Evolutionary conservation across 768 basidiomycete species (phyloP), one percentile per base, ranked within the genome.

Genomic region (Rhodotorula babjevae): DNA sequence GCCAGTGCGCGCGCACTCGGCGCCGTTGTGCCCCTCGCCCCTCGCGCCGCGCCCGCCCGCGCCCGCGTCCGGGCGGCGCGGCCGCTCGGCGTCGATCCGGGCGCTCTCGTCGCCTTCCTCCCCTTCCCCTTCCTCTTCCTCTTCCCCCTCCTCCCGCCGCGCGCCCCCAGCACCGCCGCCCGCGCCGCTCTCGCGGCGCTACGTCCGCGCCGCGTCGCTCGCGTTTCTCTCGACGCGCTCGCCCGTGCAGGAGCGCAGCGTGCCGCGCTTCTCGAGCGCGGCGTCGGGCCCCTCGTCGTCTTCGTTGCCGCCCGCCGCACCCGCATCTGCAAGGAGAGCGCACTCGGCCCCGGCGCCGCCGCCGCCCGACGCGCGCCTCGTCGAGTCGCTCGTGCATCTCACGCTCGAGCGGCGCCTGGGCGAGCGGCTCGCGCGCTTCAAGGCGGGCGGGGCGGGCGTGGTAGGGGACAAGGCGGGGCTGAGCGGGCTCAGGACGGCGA

Each of bases 131-230:
- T 2, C 15, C 21, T 21, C 58, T 7, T 23, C 12, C 29, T 27
- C 44, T 2, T 14, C 27, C 19, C 19, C 9, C 42, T 49, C n/a
- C 16, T 21, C 11, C n/a, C 7, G 21, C 36, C 53, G 27, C 21
- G 15, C 53, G n/a, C 27, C 21, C n/a, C n/a, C 53, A 33, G 1
- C 55, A 2, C 46, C 15, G 8, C 53, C 33, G 2, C 55, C 21
- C 2, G 21, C 21, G 31, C 65, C 61, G 14, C 55, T 72, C 33
- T 71, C 70, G n/a, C 23, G 23, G 18, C 53, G 70, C 7, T 67
- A 72, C 53, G 58, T 55, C 25, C 65, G 63, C 23, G n/a, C 65
- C 4, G 19, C 46, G 23, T 31, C 56, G 16, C 25, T 36, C n/a
- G 25, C 69, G 44, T 33, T 40, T 49, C 47, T 67, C 36, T 47